phyloP scores from a whole-genome alignment of 2,329 filamentous ascomycete species.

The Ophiostoma sp. region DNA sequence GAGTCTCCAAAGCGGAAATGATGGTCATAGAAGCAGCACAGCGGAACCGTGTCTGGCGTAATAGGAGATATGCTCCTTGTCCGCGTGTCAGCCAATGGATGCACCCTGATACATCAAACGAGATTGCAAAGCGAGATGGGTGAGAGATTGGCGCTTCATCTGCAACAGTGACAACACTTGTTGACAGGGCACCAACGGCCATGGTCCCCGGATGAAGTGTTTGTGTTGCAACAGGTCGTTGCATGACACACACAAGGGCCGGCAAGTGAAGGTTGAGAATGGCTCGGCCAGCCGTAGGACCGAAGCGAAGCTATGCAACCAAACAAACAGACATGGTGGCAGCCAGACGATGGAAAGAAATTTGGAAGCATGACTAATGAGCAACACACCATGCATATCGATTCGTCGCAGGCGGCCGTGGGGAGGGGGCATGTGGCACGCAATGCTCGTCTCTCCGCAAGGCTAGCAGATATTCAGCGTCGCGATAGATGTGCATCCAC shows the following conservation, averaged over 20 bases:
- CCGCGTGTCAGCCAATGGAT: background rate
- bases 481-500: background rate
- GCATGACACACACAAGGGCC: no score
- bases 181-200: background rate
- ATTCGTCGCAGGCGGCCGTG: background rate
- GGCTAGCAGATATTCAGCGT: background rate
- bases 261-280: no score
- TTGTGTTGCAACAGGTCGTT: no score
- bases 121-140: background rate
- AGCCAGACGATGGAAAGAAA: background rate
- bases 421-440: background rate
- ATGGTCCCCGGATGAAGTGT: background rate
- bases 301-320: background rate
- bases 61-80: background rate
- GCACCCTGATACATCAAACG: background rate
- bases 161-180: background rate
- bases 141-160: background rate
- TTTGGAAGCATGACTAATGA: background rate
- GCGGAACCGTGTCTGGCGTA: background rate
- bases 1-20: slow-evolving; percentile 5
- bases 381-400: background rate
- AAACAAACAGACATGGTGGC: background rate
- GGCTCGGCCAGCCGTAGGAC: background rate
- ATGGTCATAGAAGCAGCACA: background rate
- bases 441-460: background rate